A percentile compares a stretch with the other conserved stretches of the same genome.
Conservation (phyloP, 371 early-diverging fungal genomes). For the Mucor saturninus region DNA sequence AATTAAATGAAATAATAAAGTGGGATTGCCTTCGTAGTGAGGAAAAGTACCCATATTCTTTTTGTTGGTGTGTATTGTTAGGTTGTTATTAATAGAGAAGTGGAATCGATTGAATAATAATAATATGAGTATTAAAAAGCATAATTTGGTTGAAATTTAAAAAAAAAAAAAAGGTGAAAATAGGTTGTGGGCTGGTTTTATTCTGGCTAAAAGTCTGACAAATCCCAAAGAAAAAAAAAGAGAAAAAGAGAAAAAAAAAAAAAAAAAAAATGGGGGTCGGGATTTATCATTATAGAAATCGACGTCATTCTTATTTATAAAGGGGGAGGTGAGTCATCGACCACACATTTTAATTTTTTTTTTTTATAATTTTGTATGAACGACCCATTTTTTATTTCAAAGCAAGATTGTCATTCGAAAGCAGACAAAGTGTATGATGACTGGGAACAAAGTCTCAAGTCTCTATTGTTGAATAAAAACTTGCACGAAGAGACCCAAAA, state of each 20-base stretch:
- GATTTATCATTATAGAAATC: constrained; percentile 1
- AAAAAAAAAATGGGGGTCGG: constrained; percentile 5
- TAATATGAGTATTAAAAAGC: background rate
- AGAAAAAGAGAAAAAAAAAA: constrained; percentile 7
- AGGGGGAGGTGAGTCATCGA: no score
- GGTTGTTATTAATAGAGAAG: constrained; percentile 9
- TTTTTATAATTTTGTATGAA: background rate
- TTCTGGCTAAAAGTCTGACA: background rate
- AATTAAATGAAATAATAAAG: constrained; percentile 7
- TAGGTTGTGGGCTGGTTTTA: background rate
- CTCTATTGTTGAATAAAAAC: constrained; percentile 4
- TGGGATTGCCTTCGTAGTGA: constrained; percentile 5
- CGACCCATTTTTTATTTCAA: constrained; percentile 19
- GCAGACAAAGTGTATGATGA: constrained; percentile 32
- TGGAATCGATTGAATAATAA: background rate
- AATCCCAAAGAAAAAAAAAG: background rate
- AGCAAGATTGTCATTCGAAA: constrained; percentile 36
- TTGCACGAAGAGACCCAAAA: constrained; percentile 29
- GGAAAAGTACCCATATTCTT: background rate
- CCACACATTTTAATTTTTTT: background rate
- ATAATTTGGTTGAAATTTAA: background rate
- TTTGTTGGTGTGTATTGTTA: background rate
- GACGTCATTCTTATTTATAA: background rate
- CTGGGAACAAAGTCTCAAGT: constrained; percentile 34
- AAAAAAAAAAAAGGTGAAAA: background rate